Base-by-base conservation (phyloP, 805 yeast genomes). In the Ogataea pignaliae region DNA sequence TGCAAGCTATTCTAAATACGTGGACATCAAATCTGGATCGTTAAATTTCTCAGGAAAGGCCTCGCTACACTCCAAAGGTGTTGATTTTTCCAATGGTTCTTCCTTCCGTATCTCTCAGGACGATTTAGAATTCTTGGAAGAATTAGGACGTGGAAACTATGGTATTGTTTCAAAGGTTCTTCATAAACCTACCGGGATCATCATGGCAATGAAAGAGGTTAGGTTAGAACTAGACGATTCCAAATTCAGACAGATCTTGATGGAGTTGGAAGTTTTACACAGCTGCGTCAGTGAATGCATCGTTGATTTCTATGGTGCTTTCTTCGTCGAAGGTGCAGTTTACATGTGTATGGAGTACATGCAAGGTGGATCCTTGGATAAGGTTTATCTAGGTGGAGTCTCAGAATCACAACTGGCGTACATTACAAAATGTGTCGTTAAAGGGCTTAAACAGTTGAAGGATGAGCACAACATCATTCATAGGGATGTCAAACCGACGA, bases 141-240 rank as follows among this genome's bases (percentile, higher is more conserved):
- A 91, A 64, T 70, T 93, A 37, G 99, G 99, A 2, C 78, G 91
- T 38, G 99, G 99, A 10, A 93, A 93, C 66, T 93, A 93, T 64
- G 99, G 99, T 42, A 87, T 95, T 1, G 99, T 93, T 8, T 79
- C 90, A 17, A 90, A 89, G 64, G 99, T 91, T 3, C 68, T 88
- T 36, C 97, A 93, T 65, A 88, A 83, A 58, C 98, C 98, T 11
- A 89, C 96, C 0, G 86, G 88, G 16, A 85, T 91, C 15, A 67
- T 81, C 15, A 89, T 93, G 97, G 98, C 98, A 2, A 88, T 93
- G 95, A 93, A 93, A 64, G 98, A 93, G 63, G 96, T 93, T 37
- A 72, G 97, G 42, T 69, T 93, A 37, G 98, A 91, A 62, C 73
- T 93, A 47, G 98, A 93, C 60, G 97, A 91, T 57, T 76, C 87